Base-by-base conservation (phyloP, 192 early-diverging fungal species). In the Chytriomyces sp. region DNA sequence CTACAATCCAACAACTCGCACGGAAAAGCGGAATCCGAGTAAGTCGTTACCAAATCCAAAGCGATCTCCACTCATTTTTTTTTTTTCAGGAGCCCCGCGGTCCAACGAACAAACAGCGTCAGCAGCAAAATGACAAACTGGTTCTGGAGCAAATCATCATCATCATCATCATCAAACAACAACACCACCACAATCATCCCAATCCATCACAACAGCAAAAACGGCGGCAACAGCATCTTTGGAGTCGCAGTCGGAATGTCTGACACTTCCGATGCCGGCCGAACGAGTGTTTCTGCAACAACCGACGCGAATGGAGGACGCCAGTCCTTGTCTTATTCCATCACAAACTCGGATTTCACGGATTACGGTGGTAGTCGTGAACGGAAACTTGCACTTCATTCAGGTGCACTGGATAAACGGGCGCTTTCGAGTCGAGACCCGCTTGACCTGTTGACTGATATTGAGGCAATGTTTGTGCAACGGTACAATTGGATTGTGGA, bases 401-500 rank as follows among this genome's bases (percentile, higher is more conserved):
- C 10, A 2, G 69, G 69, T 3, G 16, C 57, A 16, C 8, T 71
- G 13, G 69, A 71, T 44, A 50, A 60, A 16, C 28, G 47, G 20
- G 69, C 69, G n/a, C 50, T 71, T 20, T 71, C 69, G 13, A 59
- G 24, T 16, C 20, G 47, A 50, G 69, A 71, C n/a, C 69, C 69
- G 26, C 24, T 60, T n/a, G 69, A 71, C 13, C 47, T 71, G 23
- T 8, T 71, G 9, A 45, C 26, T 8, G 69, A 71, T 53, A 18
- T 71, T 23, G 57, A 50, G 23, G 20, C 47, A 7, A 20, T 57
- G 11, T 59, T 71, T 71, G 69, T 23, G 0, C 24, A 64, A 64
- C 16, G 45, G 57, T 28, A n/a, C 69, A 71, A 24, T 53, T 24
- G 20, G 20, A 23, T 35, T 9, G 26, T 71, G 23, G 9, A 71